Evolutionary conservation across 73 alveolate species (phyloP).

Genomic region (Paramecium pentaurelia): DNA sequence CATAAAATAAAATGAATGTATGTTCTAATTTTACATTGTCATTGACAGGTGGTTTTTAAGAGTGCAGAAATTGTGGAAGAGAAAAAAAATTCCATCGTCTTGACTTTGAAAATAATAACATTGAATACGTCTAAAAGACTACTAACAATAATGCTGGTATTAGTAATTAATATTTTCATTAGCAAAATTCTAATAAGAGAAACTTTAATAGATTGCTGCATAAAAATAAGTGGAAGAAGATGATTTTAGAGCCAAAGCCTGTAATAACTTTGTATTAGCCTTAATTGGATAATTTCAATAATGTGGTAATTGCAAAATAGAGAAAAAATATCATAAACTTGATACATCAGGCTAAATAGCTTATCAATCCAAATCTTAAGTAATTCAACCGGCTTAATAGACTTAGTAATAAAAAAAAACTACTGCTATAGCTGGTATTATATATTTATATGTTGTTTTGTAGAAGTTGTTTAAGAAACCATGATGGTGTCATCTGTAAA

Average conservation of each 20-base stretch:
- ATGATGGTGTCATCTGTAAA: not conserved
- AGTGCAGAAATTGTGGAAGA: not conserved
- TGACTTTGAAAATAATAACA: not conserved
- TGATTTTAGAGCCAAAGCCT: not conserved
- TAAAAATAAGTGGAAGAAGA: not conserved
- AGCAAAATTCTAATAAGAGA: not conserved
- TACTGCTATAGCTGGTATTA: not conserved
- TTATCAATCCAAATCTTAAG: not conserved
- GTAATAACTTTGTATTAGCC: not conserved
- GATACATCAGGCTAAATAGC: not conserved
- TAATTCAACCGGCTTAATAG: not conserved
- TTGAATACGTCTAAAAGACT: not conserved
- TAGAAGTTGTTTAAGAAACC: not conserved
- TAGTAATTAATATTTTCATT: not conserved
- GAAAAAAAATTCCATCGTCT: not conserved
- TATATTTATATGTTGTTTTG: not conserved
- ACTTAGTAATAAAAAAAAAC: not conserved
- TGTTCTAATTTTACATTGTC: not conserved
- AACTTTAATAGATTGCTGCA: not conserved
- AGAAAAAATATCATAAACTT: not conserved
- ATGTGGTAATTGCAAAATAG: not conserved
- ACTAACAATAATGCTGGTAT: not conserved
- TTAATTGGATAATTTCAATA: not conserved
- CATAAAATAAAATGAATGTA: not conserved
- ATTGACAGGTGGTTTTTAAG: not conserved